These are phyloP conservation scores for Cyberlindnera bimundalis DNA, from an alignment of 805 yeast species.

Conservation along the genomic window DNA sequence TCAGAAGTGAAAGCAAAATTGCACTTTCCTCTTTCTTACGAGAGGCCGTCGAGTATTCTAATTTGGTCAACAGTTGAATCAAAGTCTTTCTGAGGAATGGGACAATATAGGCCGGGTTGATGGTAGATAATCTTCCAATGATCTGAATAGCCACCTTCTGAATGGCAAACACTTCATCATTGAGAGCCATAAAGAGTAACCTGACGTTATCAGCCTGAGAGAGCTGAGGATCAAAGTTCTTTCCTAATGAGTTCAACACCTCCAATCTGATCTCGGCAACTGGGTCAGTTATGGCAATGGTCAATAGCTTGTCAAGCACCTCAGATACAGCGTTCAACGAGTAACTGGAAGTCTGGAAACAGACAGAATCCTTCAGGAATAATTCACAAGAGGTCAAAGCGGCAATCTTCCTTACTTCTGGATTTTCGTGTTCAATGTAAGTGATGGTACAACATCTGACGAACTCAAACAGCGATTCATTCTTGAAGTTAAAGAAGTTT, in stretches of 20 bases:
- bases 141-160: slow-evolving; percentile 73
- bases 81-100: slow-evolving; percentile 87
- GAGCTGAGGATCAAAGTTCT: slow-evolving; percentile 82
- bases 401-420: slow-evolving; percentile 79
- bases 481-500: slow-evolving; percentile 68
- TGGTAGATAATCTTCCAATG: slow-evolving; percentile 77
- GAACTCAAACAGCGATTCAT: slow-evolving; percentile 78
- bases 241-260: slow-evolving; percentile 68
- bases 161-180: slow-evolving; percentile 85
- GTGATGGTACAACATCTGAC: slow-evolving; percentile 80
- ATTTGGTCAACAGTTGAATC: slow-evolving; percentile 77
- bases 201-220: slow-evolving; percentile 92
- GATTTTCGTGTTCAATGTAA: slow-evolving; percentile 76
- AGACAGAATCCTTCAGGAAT: slow-evolving; percentile 76
- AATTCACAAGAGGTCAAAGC: slow-evolving; percentile 79
- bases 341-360: slow-evolving; percentile 75
- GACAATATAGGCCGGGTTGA: slow-evolving; percentile 93
- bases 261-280: slow-evolving; percentile 80
- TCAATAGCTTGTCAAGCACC: slow-evolving; percentile 73
- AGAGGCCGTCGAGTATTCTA: slow-evolving; percentile 77
- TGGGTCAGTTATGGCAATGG: slow-evolving; percentile 86
- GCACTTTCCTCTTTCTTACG: slow-evolving; percentile 87
- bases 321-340: slow-evolving; percentile 81
- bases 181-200: slow-evolving; percentile 78
- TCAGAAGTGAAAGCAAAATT: slow-evolving; percentile 63